Conservation (phyloP, 176 grass and related monocot species). For the Tuctoria greenei region DNA sequence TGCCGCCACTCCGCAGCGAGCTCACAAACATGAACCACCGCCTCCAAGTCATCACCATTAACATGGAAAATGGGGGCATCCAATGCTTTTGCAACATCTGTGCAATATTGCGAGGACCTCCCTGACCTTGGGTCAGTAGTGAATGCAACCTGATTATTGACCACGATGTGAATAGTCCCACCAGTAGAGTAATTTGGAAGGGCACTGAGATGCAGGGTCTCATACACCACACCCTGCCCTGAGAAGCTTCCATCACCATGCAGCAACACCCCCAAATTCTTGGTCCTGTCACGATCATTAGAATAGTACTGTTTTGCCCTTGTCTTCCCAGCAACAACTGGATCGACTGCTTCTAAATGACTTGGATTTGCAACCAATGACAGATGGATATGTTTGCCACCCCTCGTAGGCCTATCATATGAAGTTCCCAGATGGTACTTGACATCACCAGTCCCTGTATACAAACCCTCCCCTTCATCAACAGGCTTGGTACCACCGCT, state of each 20-base stretch:
- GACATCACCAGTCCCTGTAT: constrained; percentile 96
- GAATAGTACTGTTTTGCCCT: constrained; percentile 94
- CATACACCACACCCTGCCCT: constrained; percentile 93
- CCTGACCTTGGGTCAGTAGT: constrained; percentile 68
- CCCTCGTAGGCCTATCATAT: constrained; percentile 88
- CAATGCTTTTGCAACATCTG: constrained; percentile 79
- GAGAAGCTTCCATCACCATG: constrained; percentile 99
- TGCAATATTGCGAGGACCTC: constrained; percentile 80
- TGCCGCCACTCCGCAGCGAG: constrained; percentile 93
- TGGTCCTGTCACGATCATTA: constrained; percentile 89
- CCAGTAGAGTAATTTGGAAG: constrained; percentile 93
- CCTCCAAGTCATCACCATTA: constrained; percentile 96
- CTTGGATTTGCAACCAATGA: constrained; percentile 93
- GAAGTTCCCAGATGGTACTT: constrained; percentile 98
- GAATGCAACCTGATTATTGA: constrained; percentile 81
- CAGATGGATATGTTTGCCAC: constrained; percentile 87
- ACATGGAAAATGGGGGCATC: constrained; percentile 91
- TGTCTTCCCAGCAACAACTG: constrained; percentile 90
- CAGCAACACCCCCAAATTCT: constrained; percentile 77
- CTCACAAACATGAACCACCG: constrained; percentile 84
- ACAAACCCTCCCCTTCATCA: constrained; percentile 75
- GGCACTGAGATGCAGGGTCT: constrained; percentile 94
- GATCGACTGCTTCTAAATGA: constrained; percentile 94
- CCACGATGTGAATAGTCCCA: constrained; percentile 82
- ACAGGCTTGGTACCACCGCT: constrained; percentile 91